A percentile compares a stretch with the other conserved stretches of the same genome.
Conservation (phyloP, 2,329 filamentous ascomycete genomes). For the Aphanocladium album region DNA sequence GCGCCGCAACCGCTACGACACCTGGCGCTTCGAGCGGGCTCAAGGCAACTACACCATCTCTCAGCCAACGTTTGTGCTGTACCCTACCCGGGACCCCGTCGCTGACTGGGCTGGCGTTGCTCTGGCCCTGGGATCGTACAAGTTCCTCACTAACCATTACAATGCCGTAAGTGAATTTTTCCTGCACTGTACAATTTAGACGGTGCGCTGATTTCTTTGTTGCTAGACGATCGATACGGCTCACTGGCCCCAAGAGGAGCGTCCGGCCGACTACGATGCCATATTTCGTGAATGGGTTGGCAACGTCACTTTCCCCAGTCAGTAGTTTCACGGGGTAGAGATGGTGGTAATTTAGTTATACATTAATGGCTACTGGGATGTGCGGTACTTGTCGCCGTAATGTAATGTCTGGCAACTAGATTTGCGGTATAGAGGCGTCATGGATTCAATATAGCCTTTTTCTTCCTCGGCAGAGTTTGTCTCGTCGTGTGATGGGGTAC, state of each 20-base stretch:
- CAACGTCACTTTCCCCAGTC: constrained; percentile 11
- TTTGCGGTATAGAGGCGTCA: not conserved
- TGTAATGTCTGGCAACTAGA: not conserved
- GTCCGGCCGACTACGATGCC: constrained; percentile 3
- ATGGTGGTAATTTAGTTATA: not conserved
- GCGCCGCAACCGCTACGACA: constrained; percentile 8
- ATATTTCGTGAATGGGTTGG: constrained; percentile 10
- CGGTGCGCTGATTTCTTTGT: not conserved
- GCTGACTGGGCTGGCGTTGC: constrained; percentile 8
- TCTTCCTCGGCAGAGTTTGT: not conserved
- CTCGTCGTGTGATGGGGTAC: not conserved
- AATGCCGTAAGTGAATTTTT: not conserved
- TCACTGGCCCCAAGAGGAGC: constrained; percentile 12
- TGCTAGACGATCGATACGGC: constrained; percentile 11
- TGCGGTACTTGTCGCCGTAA: not conserved
- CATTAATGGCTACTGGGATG: not conserved
- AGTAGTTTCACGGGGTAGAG: not conserved
- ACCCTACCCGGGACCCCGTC: constrained; percentile 8
- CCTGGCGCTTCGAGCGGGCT: constrained; percentile 12
- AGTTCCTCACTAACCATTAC: constrained; percentile 12
- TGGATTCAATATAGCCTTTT: not conserved
- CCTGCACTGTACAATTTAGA: not conserved
- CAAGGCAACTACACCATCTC: constrained; percentile 11
- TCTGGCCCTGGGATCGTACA: not conserved
- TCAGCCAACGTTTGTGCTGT: constrained; percentile 10